Evolutionary conservation across 495 filamentous ascomycete species (phyloP), one percentile per base, ranked within the genome.

Genomic region (Lophiostoma macrostomum): DNA sequence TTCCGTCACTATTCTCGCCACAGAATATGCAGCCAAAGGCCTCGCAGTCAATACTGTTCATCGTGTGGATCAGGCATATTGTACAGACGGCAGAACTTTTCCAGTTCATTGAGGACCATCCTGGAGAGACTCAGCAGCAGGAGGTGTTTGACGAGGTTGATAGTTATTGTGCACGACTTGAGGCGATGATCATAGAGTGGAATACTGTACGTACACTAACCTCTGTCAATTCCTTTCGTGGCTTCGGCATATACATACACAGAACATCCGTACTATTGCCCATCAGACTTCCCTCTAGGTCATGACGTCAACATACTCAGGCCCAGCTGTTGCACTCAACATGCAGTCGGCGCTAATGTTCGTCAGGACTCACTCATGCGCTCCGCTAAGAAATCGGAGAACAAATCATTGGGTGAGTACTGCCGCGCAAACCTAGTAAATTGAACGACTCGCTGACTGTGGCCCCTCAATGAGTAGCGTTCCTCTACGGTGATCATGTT

Each of bases 21-120:
- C 10, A 10, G 5, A 39, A 27, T 14, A 38, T 38, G 20, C 14
- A 46, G 6, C 40, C 39, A 2, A 16, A 27, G 4, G 18, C 42
- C 4, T 11, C 51, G 5, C 51, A 46, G n/a, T n/a, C 32, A 8
- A 39, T 47, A 11, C 2, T 37, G 1, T 39, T 5, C 12, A 34
- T 40, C 22, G 31, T 55, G 5, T 45, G 16, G 30, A 25, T 55
- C 5, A 8, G 24, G 23, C 47, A 24, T 23, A 46, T 42, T 6
- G 24, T 46, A 6, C 19, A 46, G 51, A 46, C 42, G 14, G 40
- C 28, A 7, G 51, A 55, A 16, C 22, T 55, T 16, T 31, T 46
- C n/a, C 22, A 46, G 12, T 8, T 42, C 18, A 22, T 55, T 3
- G 42, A 47, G 4, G 29, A 13, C 29, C 6, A 7, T 1, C 5